A percentile compares a stretch with the other conserved stretches of the same genome.
Conservation (phyloP, 2,329 filamentous ascomycete genomes). For the Fonsecaea monophora region DNA sequence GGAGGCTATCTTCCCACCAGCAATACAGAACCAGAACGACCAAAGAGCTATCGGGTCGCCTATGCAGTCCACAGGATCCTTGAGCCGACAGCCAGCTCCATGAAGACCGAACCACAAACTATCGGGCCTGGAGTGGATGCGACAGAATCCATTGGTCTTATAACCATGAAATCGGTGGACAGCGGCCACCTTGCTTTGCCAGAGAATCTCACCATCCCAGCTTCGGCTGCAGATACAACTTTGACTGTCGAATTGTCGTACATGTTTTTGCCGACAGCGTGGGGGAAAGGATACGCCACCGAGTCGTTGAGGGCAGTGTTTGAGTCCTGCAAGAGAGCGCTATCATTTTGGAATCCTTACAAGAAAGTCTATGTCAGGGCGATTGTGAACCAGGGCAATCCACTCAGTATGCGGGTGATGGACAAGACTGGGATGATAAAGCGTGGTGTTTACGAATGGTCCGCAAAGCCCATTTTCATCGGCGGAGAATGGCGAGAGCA, state of each 20-base stretch:
- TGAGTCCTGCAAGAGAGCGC: conserved; percentile 36
- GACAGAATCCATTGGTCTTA: neutral
- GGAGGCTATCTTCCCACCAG: conserved; percentile 25
- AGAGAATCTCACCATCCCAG: conserved; percentile 10
- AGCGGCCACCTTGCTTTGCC: neutral
- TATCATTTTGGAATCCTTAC: conserved; percentile 41
- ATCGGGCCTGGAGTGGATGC: neutral
- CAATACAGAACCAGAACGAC: neutral
- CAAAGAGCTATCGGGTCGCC: neutral
- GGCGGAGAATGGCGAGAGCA: conserved; percentile 41
- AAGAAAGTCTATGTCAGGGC: conserved; percentile 43
- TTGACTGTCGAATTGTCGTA: conserved; percentile 40
- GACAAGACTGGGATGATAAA: conserved; percentile 42
- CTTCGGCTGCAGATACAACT: conserved; percentile 26
- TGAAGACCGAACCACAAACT: neutral
- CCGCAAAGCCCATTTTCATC: conserved; percentile 38
- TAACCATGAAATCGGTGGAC: neutral
- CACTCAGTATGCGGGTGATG: conserved; percentile 44
- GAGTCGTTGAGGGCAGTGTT: conserved; percentile 41
- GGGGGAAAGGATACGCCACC: conserved; percentile 40
- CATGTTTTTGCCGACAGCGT: conserved; percentile 35
- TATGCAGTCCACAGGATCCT: neutral
- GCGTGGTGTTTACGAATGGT: conserved; percentile 42
- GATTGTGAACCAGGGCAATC: conserved; percentile 45
- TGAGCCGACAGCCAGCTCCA: neutral